Evolutionary conservation across 768 basidiomycete species (phyloP).

Genomic region (Clitopilus hobsonii): DNA sequence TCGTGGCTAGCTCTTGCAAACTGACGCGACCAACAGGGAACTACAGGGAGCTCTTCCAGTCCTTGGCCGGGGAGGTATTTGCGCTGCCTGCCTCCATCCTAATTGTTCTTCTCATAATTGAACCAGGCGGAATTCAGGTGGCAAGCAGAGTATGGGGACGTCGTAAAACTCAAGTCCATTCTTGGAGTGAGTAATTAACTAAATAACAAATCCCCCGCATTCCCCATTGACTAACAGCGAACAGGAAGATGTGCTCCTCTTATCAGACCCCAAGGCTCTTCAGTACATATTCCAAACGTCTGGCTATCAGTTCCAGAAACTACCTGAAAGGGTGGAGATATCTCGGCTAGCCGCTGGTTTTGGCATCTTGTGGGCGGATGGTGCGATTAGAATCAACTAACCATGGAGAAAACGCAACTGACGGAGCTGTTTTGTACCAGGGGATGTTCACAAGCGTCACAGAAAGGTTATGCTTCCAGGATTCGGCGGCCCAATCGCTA

Average conservation of each 20-base stretch:
- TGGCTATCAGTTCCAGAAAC: slow-evolving; percentile 49
- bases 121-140: slow-evolving; percentile 47
- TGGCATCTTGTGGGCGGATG: slow-evolving; percentile 53
- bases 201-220: not conserved
- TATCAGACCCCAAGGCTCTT: slow-evolving; percentile 54
- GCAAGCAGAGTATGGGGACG: slow-evolving; percentile 41
- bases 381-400: slow-evolving; percentile 18
- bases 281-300: slow-evolving; percentile 53
- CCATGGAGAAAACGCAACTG: not conserved
- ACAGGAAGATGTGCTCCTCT: slow-evolving; percentile 48
- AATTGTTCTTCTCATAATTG: slow-evolving; percentile 2
- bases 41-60: slow-evolving; percentile 45
- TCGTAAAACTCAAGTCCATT: slow-evolving; percentile 45
- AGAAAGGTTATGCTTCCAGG: slow-evolving; percentile 51
- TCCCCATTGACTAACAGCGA: not conserved
- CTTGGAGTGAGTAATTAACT: slow-evolving; percentile 34
- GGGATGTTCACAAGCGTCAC: slow-evolving; percentile 47
- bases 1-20: not conserved
- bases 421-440: slow-evolving; percentile 9
- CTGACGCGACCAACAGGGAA: slow-evolving; percentile 32
- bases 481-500: slow-evolving; percentile 47
- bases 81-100: slow-evolving; percentile 5
- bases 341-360: slow-evolving; percentile 46
- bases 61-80: slow-evolving; percentile 36
- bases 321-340: slow-evolving; percentile 43